These are phyloP conservation scores for Vanrija humicola DNA, from an alignment of 1,284 basidiomycete species.

Conservation along the genomic window DNA sequence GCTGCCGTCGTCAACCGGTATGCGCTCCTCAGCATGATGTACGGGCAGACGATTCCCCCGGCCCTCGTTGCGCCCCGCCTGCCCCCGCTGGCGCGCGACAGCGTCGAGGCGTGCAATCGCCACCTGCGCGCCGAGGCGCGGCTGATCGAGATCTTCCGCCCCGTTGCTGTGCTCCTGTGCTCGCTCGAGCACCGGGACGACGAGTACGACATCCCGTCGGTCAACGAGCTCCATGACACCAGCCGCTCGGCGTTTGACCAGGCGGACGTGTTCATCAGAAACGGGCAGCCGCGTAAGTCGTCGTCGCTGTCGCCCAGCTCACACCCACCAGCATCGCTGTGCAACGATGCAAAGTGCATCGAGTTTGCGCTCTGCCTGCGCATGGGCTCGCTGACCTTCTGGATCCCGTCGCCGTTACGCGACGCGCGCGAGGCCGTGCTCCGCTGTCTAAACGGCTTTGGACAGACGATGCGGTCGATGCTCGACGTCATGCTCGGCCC, in stretches of 20 bases:
- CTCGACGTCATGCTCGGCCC: slow-evolving; percentile 2
- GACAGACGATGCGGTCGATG: slow-evolving; percentile 2
- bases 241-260: background rate
- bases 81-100: slow-evolving; percentile 5
- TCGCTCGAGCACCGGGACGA: slow-evolving; percentile 3
- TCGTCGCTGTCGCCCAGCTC: background rate
- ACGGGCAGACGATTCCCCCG: slow-evolving; percentile 2
- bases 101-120: slow-evolving; percentile 6
- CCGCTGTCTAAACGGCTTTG: slow-evolving; percentile 2
- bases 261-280: background rate
- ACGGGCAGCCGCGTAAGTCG: background rate
- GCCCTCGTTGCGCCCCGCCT: slow-evolving; percentile 8
- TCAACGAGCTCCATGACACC: background rate
- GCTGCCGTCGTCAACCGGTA: slow-evolving; percentile 15
- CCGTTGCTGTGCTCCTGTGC: background rate
- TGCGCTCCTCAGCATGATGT: slow-evolving; percentile 6
- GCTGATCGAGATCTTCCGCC: slow-evolving; percentile 5
- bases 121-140: slow-evolving; percentile 11
- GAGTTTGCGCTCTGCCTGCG: slow-evolving; percentile 9
- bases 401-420: slow-evolving; percentile 14
- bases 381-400: slow-evolving; percentile 6
- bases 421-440: slow-evolving; percentile 4
- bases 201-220: background rate
- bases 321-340: background rate
- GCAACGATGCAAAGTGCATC: slow-evolving; percentile 8